A percentile compares a stretch with the other conserved stretches of the same genome.
These are phyloP conservation scores for Backusella circina DNA, from an alignment of 192 early-diverging fungal genomes.

Conservation along the genomic window DNA sequence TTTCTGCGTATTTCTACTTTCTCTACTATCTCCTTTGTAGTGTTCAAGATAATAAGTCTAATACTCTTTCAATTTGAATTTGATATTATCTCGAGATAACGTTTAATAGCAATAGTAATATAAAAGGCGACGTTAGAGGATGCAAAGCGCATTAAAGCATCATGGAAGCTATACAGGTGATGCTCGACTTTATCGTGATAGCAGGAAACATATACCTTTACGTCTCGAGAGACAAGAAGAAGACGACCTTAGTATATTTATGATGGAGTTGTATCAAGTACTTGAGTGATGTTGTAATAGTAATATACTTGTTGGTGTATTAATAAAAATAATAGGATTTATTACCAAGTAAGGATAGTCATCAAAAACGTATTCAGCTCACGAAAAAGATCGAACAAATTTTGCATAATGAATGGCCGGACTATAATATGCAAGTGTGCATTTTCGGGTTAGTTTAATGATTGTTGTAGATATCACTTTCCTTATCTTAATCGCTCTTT, in stretches of 20 bases:
- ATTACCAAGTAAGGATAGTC: conserved; percentile 65
- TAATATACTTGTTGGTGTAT: neutral
- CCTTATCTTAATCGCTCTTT: neutral
- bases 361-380: conserved; percentile 57
- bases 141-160: neutral
- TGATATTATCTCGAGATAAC: neutral
- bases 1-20: neutral
- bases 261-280: neutral
- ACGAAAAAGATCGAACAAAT: conserved; percentile 82
- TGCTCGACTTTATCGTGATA: conserved; percentile 1
- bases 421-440: conserved; percentile 67
- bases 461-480: neutral
- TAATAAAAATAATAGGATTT: conserved; percentile 32
- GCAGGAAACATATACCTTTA: neutral
- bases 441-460: conserved; percentile 76
- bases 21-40: neutral
- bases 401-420: conserved; percentile 78
- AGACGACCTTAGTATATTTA: neutral
- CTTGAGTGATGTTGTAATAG: neutral
- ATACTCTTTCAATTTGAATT: neutral
- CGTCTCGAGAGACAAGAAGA: neutral
- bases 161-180: neutral
- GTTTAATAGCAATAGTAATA: neutral
- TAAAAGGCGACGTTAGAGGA: neutral
- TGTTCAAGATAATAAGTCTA: neutral